Percentiles rank a stretch among this genome's conserved stretches.
Conservation (phyloP, 1,139 yeast genomes). For the Pichia norvegensis region DNA sequence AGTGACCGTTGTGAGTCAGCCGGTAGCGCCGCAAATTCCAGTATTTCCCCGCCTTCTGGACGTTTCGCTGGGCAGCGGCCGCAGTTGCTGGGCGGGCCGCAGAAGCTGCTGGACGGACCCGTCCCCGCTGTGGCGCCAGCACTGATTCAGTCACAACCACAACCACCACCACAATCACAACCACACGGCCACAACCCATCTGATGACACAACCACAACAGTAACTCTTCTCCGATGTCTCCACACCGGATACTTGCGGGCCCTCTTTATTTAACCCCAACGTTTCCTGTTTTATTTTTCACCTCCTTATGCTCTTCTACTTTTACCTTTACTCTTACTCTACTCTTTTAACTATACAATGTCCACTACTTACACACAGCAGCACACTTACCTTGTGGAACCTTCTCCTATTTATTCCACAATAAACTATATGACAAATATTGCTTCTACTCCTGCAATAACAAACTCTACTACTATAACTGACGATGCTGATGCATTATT, state of each 20-base stretch:
- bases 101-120: no score
- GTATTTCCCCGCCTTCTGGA: no score
- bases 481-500: slow-evolving; percentile 6
- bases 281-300: not conserved
- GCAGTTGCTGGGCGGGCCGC: no score
- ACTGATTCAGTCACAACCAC: not conserved
- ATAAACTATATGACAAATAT: not conserved
- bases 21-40: no score
- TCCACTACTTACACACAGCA: not conserved
- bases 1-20: no score
- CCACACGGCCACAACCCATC: no score
- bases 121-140: not conserved
- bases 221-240: not conserved
- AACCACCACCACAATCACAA: not conserved
- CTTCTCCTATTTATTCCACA: not conserved
- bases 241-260: not conserved
- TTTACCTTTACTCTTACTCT: not conserved
- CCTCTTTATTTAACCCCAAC: not conserved
- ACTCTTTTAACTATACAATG: not conserved
- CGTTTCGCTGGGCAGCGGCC: no score
- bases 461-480: not conserved
- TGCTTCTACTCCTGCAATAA: not conserved
- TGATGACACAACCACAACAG: no score
- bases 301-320: not conserved
- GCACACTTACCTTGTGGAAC: not conserved